A percentile compares a stretch with the other conserved stretches of the same genome.
Conservation (phyloP, 1,284 basidiomycete genomes). For the Trichosporon inkin region DNA sequence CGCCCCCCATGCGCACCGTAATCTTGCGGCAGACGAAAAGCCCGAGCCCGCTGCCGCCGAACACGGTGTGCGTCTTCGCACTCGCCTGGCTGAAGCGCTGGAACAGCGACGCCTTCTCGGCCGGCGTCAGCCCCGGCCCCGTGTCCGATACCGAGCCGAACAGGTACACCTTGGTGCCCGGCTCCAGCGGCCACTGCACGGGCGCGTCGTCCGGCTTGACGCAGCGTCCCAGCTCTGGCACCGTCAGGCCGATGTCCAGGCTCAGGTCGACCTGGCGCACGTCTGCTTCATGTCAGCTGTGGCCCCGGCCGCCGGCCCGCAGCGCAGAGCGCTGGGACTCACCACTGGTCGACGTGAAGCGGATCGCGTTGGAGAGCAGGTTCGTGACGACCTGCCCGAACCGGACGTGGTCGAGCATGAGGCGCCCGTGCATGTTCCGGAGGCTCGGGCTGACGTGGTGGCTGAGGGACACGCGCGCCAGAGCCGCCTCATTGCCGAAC, state of each 20-base stretch:
- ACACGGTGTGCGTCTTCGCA: slow-evolving; percentile 39
- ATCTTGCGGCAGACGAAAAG: slow-evolving; percentile 29
- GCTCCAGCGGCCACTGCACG: neutral
- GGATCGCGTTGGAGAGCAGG: slow-evolving; percentile 44
- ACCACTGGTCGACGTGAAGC: slow-evolving; percentile 39
- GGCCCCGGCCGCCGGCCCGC: neutral
- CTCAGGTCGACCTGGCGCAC: slow-evolving; percentile 32
- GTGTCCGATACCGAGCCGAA: slow-evolving; percentile 38
- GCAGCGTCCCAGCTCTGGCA: slow-evolving; percentile 32
- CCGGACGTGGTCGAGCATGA: slow-evolving; percentile 45
- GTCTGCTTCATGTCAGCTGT: slow-evolving; percentile 20
- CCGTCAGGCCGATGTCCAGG: slow-evolving; percentile 37
- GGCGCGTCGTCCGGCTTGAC: slow-evolving; percentile 24
- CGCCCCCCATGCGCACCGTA: slow-evolving; percentile 25
- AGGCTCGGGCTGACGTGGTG: slow-evolving; percentile 22
- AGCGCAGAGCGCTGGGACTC: slow-evolving; percentile 14
- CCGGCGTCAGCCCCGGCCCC: slow-evolving; percentile 38
- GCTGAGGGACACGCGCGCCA: slow-evolving; percentile 39
- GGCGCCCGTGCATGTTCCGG: slow-evolving; percentile 4
- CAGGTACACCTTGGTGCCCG: slow-evolving; percentile 32
- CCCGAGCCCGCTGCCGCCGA: slow-evolving; percentile 43
- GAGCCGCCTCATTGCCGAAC: slow-evolving; percentile 51
- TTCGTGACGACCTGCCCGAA: slow-evolving; percentile 47
- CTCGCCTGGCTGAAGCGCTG: slow-evolving; percentile 40
- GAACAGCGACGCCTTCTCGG: slow-evolving; percentile 38